A percentile compares a stretch with the other conserved stretches of the same genome.
These are phyloP conservation scores for Austropuccinia psidii DNA, from an alignment of 1,284 basidiomycete genomes.

Conservation along the genomic window DNA sequence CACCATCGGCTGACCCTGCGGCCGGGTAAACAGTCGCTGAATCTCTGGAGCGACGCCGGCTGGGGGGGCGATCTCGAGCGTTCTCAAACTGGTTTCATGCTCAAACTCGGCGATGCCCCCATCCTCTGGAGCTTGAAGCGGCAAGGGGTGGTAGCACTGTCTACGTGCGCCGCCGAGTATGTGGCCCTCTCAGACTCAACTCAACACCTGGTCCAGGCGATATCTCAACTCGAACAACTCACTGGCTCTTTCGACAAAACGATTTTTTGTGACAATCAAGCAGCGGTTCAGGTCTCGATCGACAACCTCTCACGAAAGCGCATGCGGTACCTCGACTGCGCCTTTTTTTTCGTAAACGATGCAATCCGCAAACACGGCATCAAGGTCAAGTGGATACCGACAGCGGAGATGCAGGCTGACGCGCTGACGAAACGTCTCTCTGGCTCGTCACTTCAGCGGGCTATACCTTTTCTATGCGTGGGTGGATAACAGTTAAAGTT, in stretches of 20 bases:
- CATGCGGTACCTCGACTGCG: too few relatives aligned
- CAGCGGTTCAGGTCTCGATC: not conserved
- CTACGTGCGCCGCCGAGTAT: not conserved
- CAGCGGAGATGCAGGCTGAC: too few relatives aligned
- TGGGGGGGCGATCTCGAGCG: not conserved
- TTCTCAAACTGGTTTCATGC: not conserved
- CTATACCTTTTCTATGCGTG: too few relatives aligned
- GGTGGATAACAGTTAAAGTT: too few relatives aligned
- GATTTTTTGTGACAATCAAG: not conserved
- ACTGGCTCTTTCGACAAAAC: too few relatives aligned
- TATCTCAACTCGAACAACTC: not conserved
- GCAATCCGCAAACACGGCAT: too few relatives aligned
- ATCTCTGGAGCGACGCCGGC: not conserved
- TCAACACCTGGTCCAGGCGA: not conserved
- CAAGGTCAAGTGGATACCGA: too few relatives aligned
- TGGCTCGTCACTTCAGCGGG: too few relatives aligned
- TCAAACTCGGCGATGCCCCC: not conserved
- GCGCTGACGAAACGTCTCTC: too few relatives aligned
- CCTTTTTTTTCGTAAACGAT: too few relatives aligned
- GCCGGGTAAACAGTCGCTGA: not conserved
- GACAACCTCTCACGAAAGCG: too few relatives aligned
- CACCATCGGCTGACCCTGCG: too few relatives aligned
- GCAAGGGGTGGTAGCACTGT: not conserved
- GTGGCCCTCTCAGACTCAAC: not conserved
- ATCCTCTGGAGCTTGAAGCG: not conserved